Evolutionary conservation across 164 flowering plant species (phyloP), one percentile per base, ranked within the genome.

Genomic region (Nelumbo lutea): DNA sequence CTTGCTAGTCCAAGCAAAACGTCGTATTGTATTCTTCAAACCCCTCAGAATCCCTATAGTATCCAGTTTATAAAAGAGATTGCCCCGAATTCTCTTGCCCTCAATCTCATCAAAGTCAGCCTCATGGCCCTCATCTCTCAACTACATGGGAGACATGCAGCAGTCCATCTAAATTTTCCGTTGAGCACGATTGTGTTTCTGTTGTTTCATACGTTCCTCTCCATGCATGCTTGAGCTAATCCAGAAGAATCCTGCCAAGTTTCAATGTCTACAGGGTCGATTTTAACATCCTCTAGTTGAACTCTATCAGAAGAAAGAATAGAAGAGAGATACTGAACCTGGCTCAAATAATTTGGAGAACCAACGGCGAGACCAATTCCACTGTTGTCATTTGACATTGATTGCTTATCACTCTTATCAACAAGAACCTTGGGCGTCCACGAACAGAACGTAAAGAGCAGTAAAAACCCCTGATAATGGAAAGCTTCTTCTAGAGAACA

Each of bases 1-100:
- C 52, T 96, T 70, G 73, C 92, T 90, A 81, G 76, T 95, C 97
- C 68, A 95, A 82, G 73, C 97, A 95, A 71, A 92, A 92, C 1
- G 97, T 96, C 61, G 87, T 40, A 40, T 61, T 84, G 73, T 85
- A 83, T 77, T 92, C 99, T 64, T 95, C 91, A 60, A 81, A 90
- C 78, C 92, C 99, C 42, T 77, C 83, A 9, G 99, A 95, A 59
- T 73, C 81, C 62, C 76, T 27, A 27, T 27, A 27, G 27, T 85
- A 60, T 89, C 94, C 3, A 92, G 65, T 79, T 92, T 92, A 72
- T 83, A 95, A 66, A 89, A 92, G 50, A 90, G 87, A 43, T 68
- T 81, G 10, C 96, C 91, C 0, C 79, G 85, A 64, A 87, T 76
- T 61, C 97, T 84, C 99, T 90, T 83, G 70, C 88, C 92, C 67